Evolutionary conservation across 2,329 filamentous ascomycete genomes (phyloP), one percentile per base, ranked within the genome.

Genomic region (Colletotrichum sp.): DNA sequence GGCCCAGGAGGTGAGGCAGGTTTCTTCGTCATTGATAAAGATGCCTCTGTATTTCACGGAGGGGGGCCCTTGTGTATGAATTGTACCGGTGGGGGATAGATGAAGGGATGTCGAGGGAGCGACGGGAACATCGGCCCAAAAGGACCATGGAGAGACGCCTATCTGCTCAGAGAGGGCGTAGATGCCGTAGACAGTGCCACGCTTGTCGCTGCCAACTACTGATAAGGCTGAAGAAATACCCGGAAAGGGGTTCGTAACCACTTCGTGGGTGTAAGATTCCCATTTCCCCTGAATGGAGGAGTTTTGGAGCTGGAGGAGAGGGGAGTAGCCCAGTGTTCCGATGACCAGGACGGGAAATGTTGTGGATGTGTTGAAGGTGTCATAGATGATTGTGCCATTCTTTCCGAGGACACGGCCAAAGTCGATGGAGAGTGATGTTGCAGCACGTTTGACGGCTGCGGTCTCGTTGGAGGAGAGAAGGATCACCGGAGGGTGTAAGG

Each of bases 1-100:
- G 11, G 89, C 85, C 87, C 89, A 92, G 30, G 88, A 87, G 0
- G 89, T 91, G 67, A 92, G 81, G 6, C 87, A 88, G 0, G 90
- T 90, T 5, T 89, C 87, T 77, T 92, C 90, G 75, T 92, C 90
- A 77, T 92, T 92, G 81, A 92, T 85, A 80, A 92, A 92, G 79
- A 92, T 87, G 25, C 90, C 90, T 25, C 90, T 86, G 79, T 90
- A 92, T 77, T 90, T 91, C 75, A 92, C 87, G 5, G 87, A 88
- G 3, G 90, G 90, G 0, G 89, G 84, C 15, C 86, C 87, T 68
- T 90, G 88, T 1, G 85, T 81, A 0, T 48, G 1, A 0, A 0
- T n/a, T 48, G 44, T 48, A 55, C 87, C 87, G 12, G 81, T 83
- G 4, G 82, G 84, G 57, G 85, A 81, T 28, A 86, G 81, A 11